A percentile compares a stretch with the other conserved stretches of the same genome.
These are phyloP conservation scores for Cyclotella kingstonii DNA, from an alignment of 108 stramenopile genomes.

Conservation along the genomic window DNA sequence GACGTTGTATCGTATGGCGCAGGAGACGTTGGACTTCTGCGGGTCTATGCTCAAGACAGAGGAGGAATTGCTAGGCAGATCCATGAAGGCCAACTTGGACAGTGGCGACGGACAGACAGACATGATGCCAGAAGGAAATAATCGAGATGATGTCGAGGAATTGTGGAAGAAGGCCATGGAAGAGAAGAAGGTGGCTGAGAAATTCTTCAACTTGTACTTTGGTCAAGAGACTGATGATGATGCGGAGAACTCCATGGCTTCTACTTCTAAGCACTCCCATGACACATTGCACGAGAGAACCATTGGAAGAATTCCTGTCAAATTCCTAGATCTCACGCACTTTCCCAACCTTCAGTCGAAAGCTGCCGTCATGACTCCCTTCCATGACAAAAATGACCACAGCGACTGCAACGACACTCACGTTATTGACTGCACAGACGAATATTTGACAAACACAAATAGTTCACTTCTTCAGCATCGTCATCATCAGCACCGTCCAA, in stretches of 20 bases:
- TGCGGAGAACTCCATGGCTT: neutral
- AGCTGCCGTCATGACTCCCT: neutral
- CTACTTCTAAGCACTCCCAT: neutral
- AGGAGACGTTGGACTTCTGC: slow-evolving; percentile 8
- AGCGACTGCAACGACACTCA: neutral
- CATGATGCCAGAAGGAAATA: no score
- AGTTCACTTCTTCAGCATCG: neutral
- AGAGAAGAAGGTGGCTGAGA: slow-evolving; percentile 12
- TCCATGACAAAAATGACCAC: neutral
- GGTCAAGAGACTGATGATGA: neutral
- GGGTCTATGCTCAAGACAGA: neutral
- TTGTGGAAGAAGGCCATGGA: slow-evolving; percentile 8
- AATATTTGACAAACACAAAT: no score
- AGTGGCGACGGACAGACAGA: no score
- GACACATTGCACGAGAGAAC: neutral
- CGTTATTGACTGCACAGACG: slow-evolving; percentile 40
- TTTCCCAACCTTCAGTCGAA: slow-evolving; percentile 13
- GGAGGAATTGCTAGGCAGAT: neutral
- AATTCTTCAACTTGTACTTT: slow-evolving; percentile 6
- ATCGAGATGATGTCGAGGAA: no score
- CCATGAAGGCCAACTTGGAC: no score
- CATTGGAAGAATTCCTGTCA: slow-evolving; percentile 31
- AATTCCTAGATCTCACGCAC: slow-evolving; percentile 37
- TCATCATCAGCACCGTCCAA: neutral
- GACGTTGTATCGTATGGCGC: neutral